A percentile compares a stretch with the other conserved stretches of the same genome.
These are phyloP conservation scores for Sarocladium kiliense DNA, from an alignment of 2,329 filamentous ascomycete genomes.

Conservation along the genomic window DNA sequence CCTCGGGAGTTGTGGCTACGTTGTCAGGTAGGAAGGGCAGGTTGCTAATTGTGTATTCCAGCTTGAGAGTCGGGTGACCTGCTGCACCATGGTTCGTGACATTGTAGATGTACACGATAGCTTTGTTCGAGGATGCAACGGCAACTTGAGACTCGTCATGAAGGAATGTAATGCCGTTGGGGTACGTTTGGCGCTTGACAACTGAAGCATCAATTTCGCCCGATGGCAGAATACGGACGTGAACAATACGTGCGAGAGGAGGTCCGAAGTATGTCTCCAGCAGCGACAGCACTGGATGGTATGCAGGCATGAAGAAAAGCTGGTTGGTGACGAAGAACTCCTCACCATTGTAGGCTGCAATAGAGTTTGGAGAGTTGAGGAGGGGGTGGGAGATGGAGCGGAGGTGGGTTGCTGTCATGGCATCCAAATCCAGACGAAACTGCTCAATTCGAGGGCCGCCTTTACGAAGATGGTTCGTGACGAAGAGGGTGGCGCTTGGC, in stretches of 20 bases:
- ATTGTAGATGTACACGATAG: slow-evolving; percentile 24
- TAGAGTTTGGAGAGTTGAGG: slow-evolving; percentile 33
- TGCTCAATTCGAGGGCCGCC: slow-evolving; percentile 31
- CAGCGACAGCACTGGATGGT: slow-evolving; percentile 14
- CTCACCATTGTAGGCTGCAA: slow-evolving; percentile 25
- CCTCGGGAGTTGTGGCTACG: slow-evolving; percentile 21
- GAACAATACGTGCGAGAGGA: slow-evolving; percentile 29
- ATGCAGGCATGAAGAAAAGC: slow-evolving; percentile 24
- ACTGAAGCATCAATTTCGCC: slow-evolving; percentile 17
- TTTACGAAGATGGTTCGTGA: slow-evolving; percentile 28
- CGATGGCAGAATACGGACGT: slow-evolving; percentile 21
- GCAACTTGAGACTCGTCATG: slow-evolving; percentile 30
- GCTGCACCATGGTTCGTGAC: slow-evolving; percentile 8
- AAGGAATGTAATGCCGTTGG: slow-evolving; percentile 36
- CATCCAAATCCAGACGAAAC: slow-evolving; percentile 30
- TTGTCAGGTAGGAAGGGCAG: slow-evolving; percentile 37
- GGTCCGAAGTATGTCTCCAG: slow-evolving; percentile 29
- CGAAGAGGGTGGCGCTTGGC: slow-evolving; percentile 27
- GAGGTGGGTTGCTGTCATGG: slow-evolving; percentile 27
- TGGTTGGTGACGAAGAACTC: slow-evolving; percentile 38
- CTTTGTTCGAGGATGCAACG: slow-evolving; percentile 28
- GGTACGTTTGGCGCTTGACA: slow-evolving; percentile 29
- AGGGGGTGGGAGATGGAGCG: slow-evolving; percentile 32
- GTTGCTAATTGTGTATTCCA: slow-evolving; percentile 11
- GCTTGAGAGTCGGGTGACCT: slow-evolving; percentile 12